Base-by-base conservation (phyloP, 1,284 basidiomycete genomes). In the Tremellales sp. region DNA sequence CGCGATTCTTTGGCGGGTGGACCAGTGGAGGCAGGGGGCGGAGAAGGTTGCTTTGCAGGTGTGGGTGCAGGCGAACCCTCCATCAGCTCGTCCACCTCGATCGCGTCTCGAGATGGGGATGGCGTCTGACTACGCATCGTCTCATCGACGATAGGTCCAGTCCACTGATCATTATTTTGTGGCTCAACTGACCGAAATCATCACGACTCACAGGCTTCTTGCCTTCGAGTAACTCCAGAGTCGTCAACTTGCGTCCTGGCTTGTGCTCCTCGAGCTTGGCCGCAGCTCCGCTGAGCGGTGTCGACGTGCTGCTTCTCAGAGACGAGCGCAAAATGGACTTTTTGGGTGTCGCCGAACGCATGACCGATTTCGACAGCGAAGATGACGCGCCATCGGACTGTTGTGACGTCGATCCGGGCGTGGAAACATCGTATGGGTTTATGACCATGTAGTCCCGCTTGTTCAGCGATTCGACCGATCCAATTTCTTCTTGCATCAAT, bases 351-450 rank as follows among this genome's bases (percentile, higher is more conserved):
- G 56, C 46, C n/a, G 39, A 52, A 29, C 50, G 46, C 21, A 35
- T 48, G 3, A 46, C 42, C 5, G 46, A 51, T 29, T 43, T 51
- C 2, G 56, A 48, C 15, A 42, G 27, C n/a, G 56, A 40, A 10
- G 37, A 21, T n/a, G n/a, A n/a, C 4, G 49, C 45, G 2, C 48
- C 49, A 6, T 51, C 37, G 13, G 54, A 41, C 23, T 43, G 42
- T 25, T 36, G 25, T 4, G 46, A 23, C 25, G 36, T 21, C 4
- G 33, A 13, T 2, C 31, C 17, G 3, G 53, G 35, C 4, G 52
- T 23, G 1, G 39, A 23, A n/a, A n/a, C n/a, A 25, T 72, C 65
- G 48, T 72, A 72, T 5, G 68, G 65, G 49, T 70, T 72, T 55
- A 68, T 57, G 23, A 68, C 58, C 15, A 68, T 53, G 25, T 56